Evolutionary conservation across 192 early-diverging fungal species (phyloP), one percentile per base, ranked within the genome.

Genomic region (Chytriomyces confervae): DNA sequence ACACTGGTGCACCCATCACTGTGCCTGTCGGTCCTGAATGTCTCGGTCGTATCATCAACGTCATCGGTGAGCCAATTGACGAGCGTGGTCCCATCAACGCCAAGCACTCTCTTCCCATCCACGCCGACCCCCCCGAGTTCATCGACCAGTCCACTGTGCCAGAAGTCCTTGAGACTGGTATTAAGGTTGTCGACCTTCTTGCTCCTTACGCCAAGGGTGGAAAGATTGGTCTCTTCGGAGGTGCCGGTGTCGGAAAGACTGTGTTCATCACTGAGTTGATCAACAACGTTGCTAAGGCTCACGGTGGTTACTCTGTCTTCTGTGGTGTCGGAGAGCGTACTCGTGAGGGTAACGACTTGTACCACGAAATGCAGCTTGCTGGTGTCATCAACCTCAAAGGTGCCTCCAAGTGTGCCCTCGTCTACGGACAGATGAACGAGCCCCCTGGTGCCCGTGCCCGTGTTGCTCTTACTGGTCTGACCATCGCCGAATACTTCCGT

Each of bases 351-450:
- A 97, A 97, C 91, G 95, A 97, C 90, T 90, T 97, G 86, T 97
- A 97, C 93, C 94, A 95, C 90, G 95, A 97, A 91, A 97, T 97
- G 95, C 92, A 93, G 79, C 85, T 90, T 72, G 93, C 94, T 62
- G 95, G 95, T 89, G 95, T 97, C 80, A 97, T 97, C 88, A 89
- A 96, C 86, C 91, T 97, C 79, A 91, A 95, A 20, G 95, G 95
- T 77, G 89, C 91, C 61, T 96, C 95, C 82, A 97, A 97, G 92
- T 92, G 92, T 73, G 94, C 95, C 46, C 90, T 97, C 70, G 95
- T 97, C 64, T 97, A 95, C 90, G 95, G 95, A 80, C 95, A 97
- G 90, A 97, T 97, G 95, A 97, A 97, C 93, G 95, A 97, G 89
- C 95, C 95, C 84, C 95, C 95, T 72, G 95, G 95, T 86, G 95